These are phyloP conservation scores for Penicillium sp. DNA, from an alignment of 2,329 filamentous ascomycete species.

Conservation along the genomic window DNA sequence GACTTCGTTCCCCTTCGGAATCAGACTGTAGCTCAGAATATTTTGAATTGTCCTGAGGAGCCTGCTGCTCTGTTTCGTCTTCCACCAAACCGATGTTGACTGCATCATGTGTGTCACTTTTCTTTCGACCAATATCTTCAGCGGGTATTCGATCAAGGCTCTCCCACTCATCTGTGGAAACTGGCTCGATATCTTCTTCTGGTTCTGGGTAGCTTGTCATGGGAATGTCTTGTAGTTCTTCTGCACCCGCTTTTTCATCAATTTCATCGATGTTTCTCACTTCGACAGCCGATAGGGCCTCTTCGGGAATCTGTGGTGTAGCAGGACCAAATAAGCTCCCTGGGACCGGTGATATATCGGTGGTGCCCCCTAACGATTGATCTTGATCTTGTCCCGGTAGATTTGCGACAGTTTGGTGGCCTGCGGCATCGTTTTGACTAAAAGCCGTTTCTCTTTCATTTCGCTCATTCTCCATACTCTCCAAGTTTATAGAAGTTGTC, in stretches of 20 bases:
- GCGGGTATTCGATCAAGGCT: too few species aligned
- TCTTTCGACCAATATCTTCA: neutral
- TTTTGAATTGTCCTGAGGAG: neutral
- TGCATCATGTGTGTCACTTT: neutral
- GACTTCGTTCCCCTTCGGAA: conserved; percentile 13
- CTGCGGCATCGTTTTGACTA: neutral
- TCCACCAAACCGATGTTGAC: neutral
- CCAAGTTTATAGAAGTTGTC: neutral
- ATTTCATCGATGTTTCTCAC: neutral
- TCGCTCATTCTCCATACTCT: neutral
- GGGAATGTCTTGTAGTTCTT: neutral
- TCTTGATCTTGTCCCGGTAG: neutral
- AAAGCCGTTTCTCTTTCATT: neutral
- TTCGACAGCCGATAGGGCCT: neutral
- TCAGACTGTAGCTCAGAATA: neutral
- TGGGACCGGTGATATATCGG: neutral
- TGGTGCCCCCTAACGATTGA: neutral
- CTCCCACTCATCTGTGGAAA: neutral
- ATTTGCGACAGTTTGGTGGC: neutral
- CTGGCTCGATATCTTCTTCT: neutral
- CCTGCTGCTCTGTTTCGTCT: conserved; percentile 7
- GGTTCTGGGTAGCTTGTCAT: neutral
- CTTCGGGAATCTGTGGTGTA: neutral
- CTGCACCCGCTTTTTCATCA: neutral
- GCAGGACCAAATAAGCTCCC: neutral